A percentile compares a stretch with the other conserved stretches of the same genome.
phyloP scores from a whole-genome alignment of 1,284 basidiomycete genomes.

The Pseudozyma pruni region DNA sequence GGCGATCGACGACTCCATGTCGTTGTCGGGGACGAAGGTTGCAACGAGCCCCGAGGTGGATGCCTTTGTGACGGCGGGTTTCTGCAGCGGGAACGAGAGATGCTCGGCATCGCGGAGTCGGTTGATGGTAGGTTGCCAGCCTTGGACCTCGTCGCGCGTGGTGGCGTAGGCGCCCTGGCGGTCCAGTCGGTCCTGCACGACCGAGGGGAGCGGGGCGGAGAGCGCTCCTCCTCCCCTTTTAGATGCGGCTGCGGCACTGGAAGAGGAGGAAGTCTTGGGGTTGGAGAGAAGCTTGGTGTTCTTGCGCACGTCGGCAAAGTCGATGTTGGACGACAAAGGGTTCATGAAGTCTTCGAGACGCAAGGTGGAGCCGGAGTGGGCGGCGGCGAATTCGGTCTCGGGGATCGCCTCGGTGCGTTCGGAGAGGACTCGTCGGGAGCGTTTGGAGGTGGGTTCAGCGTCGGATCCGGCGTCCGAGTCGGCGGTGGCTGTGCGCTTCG shows the following conservation, averaged over 20 bases:
- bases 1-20: constrained; percentile 60
- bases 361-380: constrained; percentile 31
- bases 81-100: constrained; percentile 88
- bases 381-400: constrained; percentile 72
- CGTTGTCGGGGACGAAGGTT: constrained; percentile 70
- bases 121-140: constrained; percentile 87
- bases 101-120: constrained; percentile 79
- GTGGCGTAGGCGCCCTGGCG: constrained; percentile 92
- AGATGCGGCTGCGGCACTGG: constrained; percentile 72
- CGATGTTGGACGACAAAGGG: constrained; percentile 71
- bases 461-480: constrained; percentile 22
- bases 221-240: constrained; percentile 74
- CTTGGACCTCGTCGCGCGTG: constrained; percentile 89
- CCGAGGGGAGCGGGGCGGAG: constrained; percentile 84
- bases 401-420: constrained; percentile 80
- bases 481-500: constrained; percentile 20
- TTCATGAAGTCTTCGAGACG: constrained; percentile 79
- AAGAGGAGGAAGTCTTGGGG: not conserved
- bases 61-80: constrained; percentile 70
- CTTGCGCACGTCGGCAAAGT: constrained; percentile 49
- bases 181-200: constrained; percentile 88
- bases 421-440: constrained; percentile 76
- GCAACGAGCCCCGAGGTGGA: constrained; percentile 79
- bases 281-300: constrained; percentile 47
- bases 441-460: constrained; percentile 36